phyloP scores from a whole-genome alignment of 2,329 filamentous ascomycete species.

The Microcyclosporella mali region DNA sequence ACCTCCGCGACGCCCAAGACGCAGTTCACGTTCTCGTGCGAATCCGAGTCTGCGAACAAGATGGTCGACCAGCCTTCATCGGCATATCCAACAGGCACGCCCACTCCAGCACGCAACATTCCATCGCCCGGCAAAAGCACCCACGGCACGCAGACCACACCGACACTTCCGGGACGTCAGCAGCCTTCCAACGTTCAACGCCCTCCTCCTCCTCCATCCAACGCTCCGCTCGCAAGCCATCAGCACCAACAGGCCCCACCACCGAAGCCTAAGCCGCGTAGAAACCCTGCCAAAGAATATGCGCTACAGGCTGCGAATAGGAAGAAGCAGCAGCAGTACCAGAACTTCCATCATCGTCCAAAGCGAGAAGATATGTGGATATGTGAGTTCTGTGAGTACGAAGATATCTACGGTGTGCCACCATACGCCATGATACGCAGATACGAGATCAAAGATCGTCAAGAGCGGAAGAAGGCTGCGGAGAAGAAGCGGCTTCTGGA shows the following conservation, averaged over 20 bases:
- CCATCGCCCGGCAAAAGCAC: constrained; percentile 9
- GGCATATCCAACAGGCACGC: constrained; percentile 13
- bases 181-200: constrained; percentile 8
- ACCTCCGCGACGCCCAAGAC: constrained; percentile 61
- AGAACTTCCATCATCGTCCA: constrained; percentile 69
- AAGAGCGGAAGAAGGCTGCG: constrained; percentile 74
- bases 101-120: constrained; percentile 13
- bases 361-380: constrained; percentile 76
- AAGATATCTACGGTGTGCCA: constrained; percentile 84
- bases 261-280: constrained; percentile 56
- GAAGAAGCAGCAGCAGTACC: constrained; percentile 67
- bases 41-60: constrained; percentile 76
- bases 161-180: constrained; percentile 15
- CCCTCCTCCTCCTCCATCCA: constrained; percentile 18
- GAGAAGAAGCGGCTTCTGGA: constrained; percentile 79
- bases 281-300: constrained; percentile 62
- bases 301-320: constrained; percentile 69
- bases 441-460: constrained; percentile 91
- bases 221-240: constrained; percentile 23
- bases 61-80: constrained; percentile 45
- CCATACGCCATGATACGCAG: constrained; percentile 79
- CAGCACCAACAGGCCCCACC: constrained; percentile 35
- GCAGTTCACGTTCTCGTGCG: constrained; percentile 95
- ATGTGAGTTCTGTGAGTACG: constrained; percentile 97
- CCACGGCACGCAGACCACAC: constrained; percentile 28